phyloP scores from a whole-genome alignment of 2,329 filamentous ascomycete species.

The Trichoderma harzianum region DNA sequence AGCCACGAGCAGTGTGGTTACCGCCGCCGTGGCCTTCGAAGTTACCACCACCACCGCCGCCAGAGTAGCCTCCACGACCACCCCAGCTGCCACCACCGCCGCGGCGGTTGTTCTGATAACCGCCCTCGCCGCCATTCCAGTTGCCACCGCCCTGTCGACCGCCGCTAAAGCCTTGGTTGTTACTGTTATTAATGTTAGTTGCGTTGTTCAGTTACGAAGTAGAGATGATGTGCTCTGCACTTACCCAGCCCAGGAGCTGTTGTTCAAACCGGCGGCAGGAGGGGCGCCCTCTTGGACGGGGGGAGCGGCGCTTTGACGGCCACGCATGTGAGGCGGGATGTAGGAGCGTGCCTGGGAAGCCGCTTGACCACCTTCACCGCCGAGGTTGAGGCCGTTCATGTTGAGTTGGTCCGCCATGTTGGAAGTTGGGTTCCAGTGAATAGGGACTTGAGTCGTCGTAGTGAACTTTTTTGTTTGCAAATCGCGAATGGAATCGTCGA shows the following conservation, averaged over 20 bases:
- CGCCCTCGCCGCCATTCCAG: slow-evolving; percentile 12
- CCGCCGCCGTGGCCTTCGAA: slow-evolving; percentile 42
- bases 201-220: not conserved
- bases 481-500: slow-evolving; percentile 12
- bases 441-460: slow-evolving; percentile 8
- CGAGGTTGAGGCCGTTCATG: slow-evolving; percentile 71
- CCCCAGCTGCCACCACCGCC: slow-evolving; percentile 34
- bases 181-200: not conserved
- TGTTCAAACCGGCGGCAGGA: slow-evolving; percentile 30
- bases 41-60: slow-evolving; percentile 34
- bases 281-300: slow-evolving; percentile 26
- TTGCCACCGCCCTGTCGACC: slow-evolving; percentile 17
- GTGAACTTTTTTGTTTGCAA: not conserved
- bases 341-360: slow-evolving; percentile 58
- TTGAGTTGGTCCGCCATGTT: slow-evolving; percentile 82
- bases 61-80: slow-evolving; percentile 35
- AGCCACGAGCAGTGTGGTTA: slow-evolving; percentile 65
- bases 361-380: slow-evolving; percentile 36
- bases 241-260: slow-evolving; percentile 41
- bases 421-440: slow-evolving; percentile 30
- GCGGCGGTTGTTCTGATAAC: slow-evolving; percentile 30
- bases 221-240: not conserved
- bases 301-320: slow-evolving; percentile 38
- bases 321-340: slow-evolving; percentile 81
- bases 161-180: not conserved